Base-by-base conservation (phyloP, 164 flowering plant genomes). In the Warburgia ugandensis region DNA sequence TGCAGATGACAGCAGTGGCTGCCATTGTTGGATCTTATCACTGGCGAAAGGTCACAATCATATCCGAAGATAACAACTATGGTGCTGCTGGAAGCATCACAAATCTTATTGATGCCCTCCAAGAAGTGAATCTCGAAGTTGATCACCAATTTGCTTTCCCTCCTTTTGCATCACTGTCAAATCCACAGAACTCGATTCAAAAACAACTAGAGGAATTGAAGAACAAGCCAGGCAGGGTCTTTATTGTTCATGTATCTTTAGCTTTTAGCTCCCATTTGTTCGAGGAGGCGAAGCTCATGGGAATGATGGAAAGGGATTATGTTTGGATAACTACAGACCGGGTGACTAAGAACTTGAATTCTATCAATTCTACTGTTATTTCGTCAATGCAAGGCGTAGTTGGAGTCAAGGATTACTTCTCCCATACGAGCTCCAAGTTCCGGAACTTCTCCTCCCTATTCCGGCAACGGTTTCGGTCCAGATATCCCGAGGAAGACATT, bases 1-100 rank as follows among this genome's bases (percentile, higher is more conserved):
- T 42, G 14, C 62, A 78, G 44, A 64, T 68, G 28, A 45, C 12
- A 37, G 68, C 73, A 33, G 58, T 71, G 14, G 76, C 83, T 10
- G 67, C 56, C 25, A 48, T 76, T 8, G 63, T 73, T 14, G 41
- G 39, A 1, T 53, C 61, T 11, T 72, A 65, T 13, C 27, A 40
- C 13, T 67, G 72, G 72, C 41, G 54, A 6, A 31, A 37, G 28
- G 69, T 71, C 17, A 45, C 64, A 4, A 58, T 32, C 25, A 50
- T 78, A 7, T 73, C 68, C 40, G 82, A 78, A 55, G 76, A 45
- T 8, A 5, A 45, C 49, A 45, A 25, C 31, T 45, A 45, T 11
- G 32, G 1, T 22, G 49, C 49, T 14, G 31, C 49, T 10, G 68
- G 56, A 7, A 16, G 22, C 16, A 16, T 59, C 2, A 12, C 46